These are phyloP conservation scores for Aspergillus aculeatus DNA, from an alignment of 2,329 filamentous ascomycete genomes.

Conservation along the genomic window DNA sequence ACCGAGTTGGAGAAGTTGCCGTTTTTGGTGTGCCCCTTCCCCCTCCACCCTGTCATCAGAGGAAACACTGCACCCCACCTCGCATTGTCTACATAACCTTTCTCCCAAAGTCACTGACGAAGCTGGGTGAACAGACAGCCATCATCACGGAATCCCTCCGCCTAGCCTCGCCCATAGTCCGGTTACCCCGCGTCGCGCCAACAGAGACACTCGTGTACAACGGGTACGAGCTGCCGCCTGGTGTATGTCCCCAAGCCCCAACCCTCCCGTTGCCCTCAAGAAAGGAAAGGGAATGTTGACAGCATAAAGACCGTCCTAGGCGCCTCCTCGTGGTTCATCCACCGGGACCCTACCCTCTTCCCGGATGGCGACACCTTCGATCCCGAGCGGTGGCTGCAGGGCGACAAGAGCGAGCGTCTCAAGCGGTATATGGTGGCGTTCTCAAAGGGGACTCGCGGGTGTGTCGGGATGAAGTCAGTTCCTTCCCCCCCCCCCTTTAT, in stretches of 20 bases:
- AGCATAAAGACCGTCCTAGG: constrained; percentile 10
- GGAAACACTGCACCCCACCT: no score
- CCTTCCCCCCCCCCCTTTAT: not conserved
- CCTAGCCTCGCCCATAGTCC: constrained; percentile 36
- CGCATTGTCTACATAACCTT: no score
- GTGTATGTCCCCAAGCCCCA: constrained; percentile 10
- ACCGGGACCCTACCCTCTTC: constrained; percentile 24
- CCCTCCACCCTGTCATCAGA: no score
- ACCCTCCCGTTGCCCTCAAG: not conserved
- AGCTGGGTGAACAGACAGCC: not conserved
- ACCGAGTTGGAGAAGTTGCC: constrained; percentile 40
- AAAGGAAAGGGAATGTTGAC: no score
- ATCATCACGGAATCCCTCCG: constrained; percentile 34
- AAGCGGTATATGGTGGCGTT: constrained; percentile 25
- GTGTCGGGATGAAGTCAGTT: constrained; percentile 25
- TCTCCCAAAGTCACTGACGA: not conserved
- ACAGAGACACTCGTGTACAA: constrained; percentile 30
- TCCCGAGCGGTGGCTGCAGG: constrained; percentile 27
- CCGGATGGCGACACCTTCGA: constrained; percentile 24
- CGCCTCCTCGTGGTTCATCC: constrained; percentile 21
- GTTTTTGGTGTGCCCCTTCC: constrained; percentile 31
- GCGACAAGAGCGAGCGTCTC: constrained; percentile 18
- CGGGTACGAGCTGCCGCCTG: constrained; percentile 30
- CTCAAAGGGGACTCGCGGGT: constrained; percentile 23
- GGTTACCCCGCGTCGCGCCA: constrained; percentile 29